These are phyloP conservation scores for Blakeslea trispora DNA, from an alignment of 371 early-diverging fungal species.

Conservation along the genomic window DNA sequence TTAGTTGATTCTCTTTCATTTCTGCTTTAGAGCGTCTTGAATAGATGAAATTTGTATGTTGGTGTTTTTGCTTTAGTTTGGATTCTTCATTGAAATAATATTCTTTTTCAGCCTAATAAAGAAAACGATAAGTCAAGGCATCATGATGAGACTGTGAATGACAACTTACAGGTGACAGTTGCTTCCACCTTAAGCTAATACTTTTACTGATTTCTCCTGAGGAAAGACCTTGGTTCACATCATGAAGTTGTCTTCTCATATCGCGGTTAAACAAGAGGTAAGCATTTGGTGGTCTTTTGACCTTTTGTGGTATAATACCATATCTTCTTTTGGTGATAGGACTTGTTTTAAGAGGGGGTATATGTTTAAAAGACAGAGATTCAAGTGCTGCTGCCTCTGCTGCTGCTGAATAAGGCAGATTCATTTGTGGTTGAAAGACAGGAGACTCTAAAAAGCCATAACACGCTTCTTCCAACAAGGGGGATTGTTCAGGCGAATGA, in stretches of 20 bases:
- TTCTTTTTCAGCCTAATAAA: conserved; percentile 34
- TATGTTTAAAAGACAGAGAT: conserved; percentile 15
- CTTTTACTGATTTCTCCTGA: conserved; percentile 63
- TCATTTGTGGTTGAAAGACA: not conserved
- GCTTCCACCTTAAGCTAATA: conserved; percentile 61
- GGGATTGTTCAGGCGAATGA: conserved; percentile 5
- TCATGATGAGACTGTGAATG: not conserved
- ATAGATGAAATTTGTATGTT: conserved; percentile 64
- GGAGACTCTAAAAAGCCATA: no score
- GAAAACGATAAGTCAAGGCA: conserved; percentile 1
- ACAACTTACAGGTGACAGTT: conserved; percentile 31
- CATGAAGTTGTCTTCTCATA: conserved; percentile 59
- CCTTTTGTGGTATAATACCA: conserved; percentile 20
- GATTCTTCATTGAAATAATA: conserved; percentile 48
- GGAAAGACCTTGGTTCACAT: conserved; percentile 53
- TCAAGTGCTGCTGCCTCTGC: conserved; percentile 25
- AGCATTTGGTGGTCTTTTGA: conserved; percentile 70
- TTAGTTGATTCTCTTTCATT: no score
- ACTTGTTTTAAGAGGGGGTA: not conserved
- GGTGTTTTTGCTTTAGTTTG: conserved; percentile 59
- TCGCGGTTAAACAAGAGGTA: conserved; percentile 66
- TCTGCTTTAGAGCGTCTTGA: conserved; percentile 67
- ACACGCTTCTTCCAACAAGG: no score
- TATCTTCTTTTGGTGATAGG: conserved; percentile 11
- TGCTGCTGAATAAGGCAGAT: conserved; percentile 18